These are phyloP conservation scores for Nannizzia gypsea DNA, from an alignment of 2,329 filamentous ascomycete genomes.

Conservation along the genomic window DNA sequence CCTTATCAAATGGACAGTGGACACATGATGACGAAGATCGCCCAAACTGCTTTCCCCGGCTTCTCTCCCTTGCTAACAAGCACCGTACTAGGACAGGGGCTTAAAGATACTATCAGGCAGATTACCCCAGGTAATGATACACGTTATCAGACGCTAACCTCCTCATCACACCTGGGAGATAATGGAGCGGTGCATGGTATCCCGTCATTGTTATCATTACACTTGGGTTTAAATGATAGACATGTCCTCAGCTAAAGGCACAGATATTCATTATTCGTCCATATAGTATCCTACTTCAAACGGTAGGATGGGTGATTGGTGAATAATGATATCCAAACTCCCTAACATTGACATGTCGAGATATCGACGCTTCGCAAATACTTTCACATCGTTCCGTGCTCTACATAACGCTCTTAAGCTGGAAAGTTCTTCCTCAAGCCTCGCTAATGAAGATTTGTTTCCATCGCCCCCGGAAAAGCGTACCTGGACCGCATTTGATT, in stretches of 20 bases:
- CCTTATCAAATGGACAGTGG: neutral
- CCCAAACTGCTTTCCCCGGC: neutral
- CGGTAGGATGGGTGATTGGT: neutral
- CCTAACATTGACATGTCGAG: conserved; percentile 2
- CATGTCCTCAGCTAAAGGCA: neutral
- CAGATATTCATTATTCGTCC: neutral
- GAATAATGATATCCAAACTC: neutral
- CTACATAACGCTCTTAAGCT: conserved; percentile 13
- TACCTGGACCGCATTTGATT: conserved; percentile 18
- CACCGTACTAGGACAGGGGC: neutral
- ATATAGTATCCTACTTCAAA: neutral
- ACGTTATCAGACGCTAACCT: neutral
- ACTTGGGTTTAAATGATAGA: neutral
- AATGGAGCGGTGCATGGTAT: neutral
- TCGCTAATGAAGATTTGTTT: conserved; percentile 17
- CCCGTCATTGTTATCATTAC: neutral
- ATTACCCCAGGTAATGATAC: neutral
- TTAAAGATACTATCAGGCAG: neutral
- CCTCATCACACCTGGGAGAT: neutral
- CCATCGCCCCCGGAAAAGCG: conserved; percentile 16
- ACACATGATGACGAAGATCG: neutral
- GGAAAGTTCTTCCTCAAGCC: conserved; percentile 15
- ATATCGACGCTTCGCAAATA: conserved; percentile 9
- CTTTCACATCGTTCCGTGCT: conserved; percentile 12
- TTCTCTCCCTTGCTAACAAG: neutral